phyloP scores from a whole-genome alignment of 805 yeast genomes.

The Saccharomycopsis fermentans region DNA sequence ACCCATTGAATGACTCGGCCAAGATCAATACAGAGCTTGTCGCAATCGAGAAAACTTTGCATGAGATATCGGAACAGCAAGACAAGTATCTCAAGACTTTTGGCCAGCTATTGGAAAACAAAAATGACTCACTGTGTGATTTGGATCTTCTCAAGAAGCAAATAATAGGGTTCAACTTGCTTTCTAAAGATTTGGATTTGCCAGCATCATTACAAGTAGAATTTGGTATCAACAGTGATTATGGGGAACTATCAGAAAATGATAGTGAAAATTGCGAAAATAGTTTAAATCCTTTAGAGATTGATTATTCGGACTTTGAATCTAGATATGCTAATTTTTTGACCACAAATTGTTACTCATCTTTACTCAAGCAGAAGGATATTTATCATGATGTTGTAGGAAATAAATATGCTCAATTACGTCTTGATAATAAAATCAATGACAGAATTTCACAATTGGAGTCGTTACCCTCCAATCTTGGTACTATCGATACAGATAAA shows the following conservation, averaged over 20 bases:
- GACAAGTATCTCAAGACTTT: slow-evolving; percentile 26
- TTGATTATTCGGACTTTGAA: slow-evolving; percentile 15
- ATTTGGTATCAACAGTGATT: slow-evolving; percentile 20
- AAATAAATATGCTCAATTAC: slow-evolving; percentile 39
- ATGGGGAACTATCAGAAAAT: slow-evolving; percentile 1
- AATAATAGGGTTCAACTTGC: slow-evolving; percentile 49
- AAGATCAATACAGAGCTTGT: slow-evolving; percentile 26
- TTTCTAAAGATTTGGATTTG: slow-evolving; percentile 56
- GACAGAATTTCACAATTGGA: slow-evolving; percentile 54
- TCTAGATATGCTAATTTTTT: slow-evolving; percentile 13
- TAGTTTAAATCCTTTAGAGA: slow-evolving; percentile 21
- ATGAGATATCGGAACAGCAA: slow-evolving; percentile 33
- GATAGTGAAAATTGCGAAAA: neutral
- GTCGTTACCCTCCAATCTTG: slow-evolving; percentile 58
- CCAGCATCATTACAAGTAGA: slow-evolving; percentile 41
- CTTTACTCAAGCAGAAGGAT: slow-evolving; percentile 7
- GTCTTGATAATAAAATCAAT: slow-evolving; percentile 43
- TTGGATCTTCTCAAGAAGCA: slow-evolving; percentile 43
- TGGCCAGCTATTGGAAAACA: slow-evolving; percentile 24
- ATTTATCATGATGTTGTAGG: slow-evolving; percentile 31
- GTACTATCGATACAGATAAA: slow-evolving; percentile 41
- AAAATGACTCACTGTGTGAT: slow-evolving; percentile 30
- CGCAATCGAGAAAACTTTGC: slow-evolving; percentile 34
- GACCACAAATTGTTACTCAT: slow-evolving; percentile 6
- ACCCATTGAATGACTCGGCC: slow-evolving; percentile 15